These are phyloP conservation scores for Podospora conica DNA, from an alignment of 495 filamentous ascomycete species.

Conservation along the genomic window DNA sequence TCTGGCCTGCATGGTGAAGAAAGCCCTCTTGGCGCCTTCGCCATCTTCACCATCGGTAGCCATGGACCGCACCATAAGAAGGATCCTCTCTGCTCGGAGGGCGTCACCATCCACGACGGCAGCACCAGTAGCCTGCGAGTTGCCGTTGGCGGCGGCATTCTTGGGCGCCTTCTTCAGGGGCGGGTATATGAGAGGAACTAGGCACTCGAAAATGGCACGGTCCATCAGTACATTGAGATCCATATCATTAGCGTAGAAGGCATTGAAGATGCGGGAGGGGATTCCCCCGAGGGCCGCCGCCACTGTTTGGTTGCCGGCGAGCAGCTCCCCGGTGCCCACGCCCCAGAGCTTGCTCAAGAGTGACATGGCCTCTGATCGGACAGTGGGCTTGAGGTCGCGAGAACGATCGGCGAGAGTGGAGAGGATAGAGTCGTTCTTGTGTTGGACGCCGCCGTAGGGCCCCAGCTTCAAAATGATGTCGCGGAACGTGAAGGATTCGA, in stretches of 20 bases:
- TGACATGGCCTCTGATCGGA: conserved; percentile 81
- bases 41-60: conserved; percentile 34
- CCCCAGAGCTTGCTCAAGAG: conserved; percentile 84
- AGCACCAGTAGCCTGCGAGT: conserved; percentile 50
- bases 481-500: conserved; percentile 69
- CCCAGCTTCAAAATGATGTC: conserved; percentile 78
- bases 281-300: conserved; percentile 65
- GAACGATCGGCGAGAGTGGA: conserved; percentile 78
- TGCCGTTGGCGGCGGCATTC: conserved; percentile 42
- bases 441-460: conserved; percentile 62
- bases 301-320: conserved; percentile 71
- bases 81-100: conserved; percentile 76
- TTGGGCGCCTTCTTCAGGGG: conserved; percentile 57
- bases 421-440: conserved; percentile 63
- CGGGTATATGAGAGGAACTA: conserved; percentile 81
- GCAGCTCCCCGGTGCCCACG: conserved; percentile 80
- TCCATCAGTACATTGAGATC: conserved; percentile 82
- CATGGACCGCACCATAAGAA: conserved; percentile 71
- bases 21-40: conserved; percentile 70
- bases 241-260: conserved; percentile 82
- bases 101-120: conserved; percentile 65
- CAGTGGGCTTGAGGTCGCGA: conserved; percentile 74
- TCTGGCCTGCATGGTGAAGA: conserved; percentile 77
- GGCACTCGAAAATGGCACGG: conserved; percentile 74
- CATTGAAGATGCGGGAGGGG: conserved; percentile 79